Base-by-base conservation (phyloP, 495 filamentous ascomycete genomes). In the Xylaria palmicola region DNA sequence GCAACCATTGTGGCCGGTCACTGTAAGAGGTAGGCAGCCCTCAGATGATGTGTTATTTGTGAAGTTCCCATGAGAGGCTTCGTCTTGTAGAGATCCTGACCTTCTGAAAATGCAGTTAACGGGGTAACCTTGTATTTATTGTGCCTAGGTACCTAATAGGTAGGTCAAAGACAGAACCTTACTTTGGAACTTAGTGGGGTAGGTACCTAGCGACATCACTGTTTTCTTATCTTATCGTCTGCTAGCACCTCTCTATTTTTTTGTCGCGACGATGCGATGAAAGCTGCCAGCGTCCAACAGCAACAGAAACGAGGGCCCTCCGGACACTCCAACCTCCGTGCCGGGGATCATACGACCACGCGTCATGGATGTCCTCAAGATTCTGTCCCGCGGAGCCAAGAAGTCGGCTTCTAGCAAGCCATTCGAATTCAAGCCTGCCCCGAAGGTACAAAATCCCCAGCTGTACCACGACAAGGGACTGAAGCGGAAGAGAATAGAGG, bases 371-470 rank as follows among this genome's bases (percentile, higher is more conserved):
- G 83, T 88, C 62, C 74, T 89, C 59, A 88, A 83, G 65, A 74
- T 91, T 12, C 77, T 91, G 56, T 87, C 88, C 15, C 78, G 87
- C 53, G 86, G 85, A 41, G 83, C 84, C 9, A 88, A 84, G 61
- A 71, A 77, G 62, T 62, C 68, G 30, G 52, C 61, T 40, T 37
- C 59, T 7, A 44, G 63, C 53, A 65, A 73, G 29, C 48, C 60
- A 13, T 48, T 41, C 6, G 60, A 66, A 2, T 66, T 73, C 10
- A 69, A 75, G 44, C 71, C 70, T 20, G 56, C 65, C 20, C 63
- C 71, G 1, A 62, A 65, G 12, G 60, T 71, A 37, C 62, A 76
- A n/a, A 83, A 79, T 64, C 77, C 81, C 19, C 79, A 82, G 56
- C 70, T 82, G 39, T 80, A 69, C 65, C 76, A 81, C 78, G 80